Evolutionary conservation across 345 rosid genomes (phyloP).

Genomic region (Salix caprea): DNA sequence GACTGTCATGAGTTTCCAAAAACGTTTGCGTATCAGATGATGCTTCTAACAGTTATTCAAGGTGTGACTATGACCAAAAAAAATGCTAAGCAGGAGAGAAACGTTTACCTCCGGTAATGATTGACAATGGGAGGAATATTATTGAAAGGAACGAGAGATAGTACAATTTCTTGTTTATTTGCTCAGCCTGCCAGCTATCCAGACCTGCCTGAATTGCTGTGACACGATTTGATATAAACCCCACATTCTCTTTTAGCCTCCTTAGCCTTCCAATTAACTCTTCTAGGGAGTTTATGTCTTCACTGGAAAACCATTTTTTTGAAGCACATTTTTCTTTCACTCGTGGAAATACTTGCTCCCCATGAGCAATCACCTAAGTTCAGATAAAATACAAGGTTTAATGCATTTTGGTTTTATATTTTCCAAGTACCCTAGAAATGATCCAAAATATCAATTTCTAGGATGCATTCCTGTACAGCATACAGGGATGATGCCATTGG

Average conservation of each 20-base stretch:
- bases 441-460: neutral
- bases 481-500: neutral
- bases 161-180: slow-evolving; percentile 85
- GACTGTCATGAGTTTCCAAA: slow-evolving; percentile 36
- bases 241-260: slow-evolving; percentile 86
- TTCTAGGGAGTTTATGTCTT: slow-evolving; percentile 64
- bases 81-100: neutral
- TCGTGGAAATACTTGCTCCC: slow-evolving; percentile 92
- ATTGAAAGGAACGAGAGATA: slow-evolving; percentile 95
- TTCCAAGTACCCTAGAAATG: neutral
- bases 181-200: slow-evolving; percentile 95
- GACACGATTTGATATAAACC: slow-evolving; percentile 91
- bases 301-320: slow-evolving; percentile 63
- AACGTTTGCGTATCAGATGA: neutral
- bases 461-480: neutral
- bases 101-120: slow-evolving; percentile 84
- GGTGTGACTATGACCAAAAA: neutral
- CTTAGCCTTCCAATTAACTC: slow-evolving; percentile 77
- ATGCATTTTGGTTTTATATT: neutral
- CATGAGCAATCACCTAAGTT: slow-evolving; percentile 79
- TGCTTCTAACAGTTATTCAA: neutral
- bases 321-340: slow-evolving; percentile 77
- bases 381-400: slow-evolving; percentile 9
- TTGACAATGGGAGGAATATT: slow-evolving; percentile 83
- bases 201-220: slow-evolving; percentile 85